Evolutionary conservation across 306 rosid genomes (phyloP).

Genomic region (Acacia confusa): DNA sequence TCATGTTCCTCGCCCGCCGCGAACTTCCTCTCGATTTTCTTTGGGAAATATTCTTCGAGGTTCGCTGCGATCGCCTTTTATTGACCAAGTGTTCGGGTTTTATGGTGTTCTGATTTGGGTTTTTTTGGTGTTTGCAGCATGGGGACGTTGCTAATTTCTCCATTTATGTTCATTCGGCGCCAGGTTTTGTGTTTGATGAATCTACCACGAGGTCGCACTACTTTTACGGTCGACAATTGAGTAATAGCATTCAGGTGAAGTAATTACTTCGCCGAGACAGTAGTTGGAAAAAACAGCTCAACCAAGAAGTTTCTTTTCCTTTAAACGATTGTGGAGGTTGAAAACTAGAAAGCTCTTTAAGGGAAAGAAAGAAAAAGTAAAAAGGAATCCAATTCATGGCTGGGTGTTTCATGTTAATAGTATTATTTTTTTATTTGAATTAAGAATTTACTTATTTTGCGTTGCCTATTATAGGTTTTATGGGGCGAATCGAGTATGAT

Average conservation of each 20-base stretch:
- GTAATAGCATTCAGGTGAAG: constrained; percentile 51
- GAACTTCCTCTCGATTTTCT: constrained; percentile 88
- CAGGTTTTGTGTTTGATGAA: constrained; percentile 52
- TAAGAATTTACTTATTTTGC: constrained; percentile 18
- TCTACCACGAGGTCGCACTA: constrained; percentile 46
- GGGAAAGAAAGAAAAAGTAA: not conserved
- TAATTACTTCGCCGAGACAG: constrained; percentile 10
- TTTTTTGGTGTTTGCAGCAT: constrained; percentile 36
- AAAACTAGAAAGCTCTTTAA: not conserved
- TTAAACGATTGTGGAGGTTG: not conserved
- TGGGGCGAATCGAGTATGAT: constrained; percentile 73
- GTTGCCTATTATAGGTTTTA: constrained; percentile 39
- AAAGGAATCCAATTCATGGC: not conserved
- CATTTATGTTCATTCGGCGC: constrained; percentile 57
- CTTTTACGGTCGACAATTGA: constrained; percentile 51
- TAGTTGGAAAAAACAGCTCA: not conserved
- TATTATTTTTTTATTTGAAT: not conserved
- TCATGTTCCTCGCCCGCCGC: constrained; percentile 79
- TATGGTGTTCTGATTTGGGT: not conserved
- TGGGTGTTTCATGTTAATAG: not conserved
- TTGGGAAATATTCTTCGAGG: constrained; percentile 90
- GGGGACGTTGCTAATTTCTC: constrained; percentile 57
- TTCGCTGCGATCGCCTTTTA: not conserved
- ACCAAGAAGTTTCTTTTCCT: not conserved
- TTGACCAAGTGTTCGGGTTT: constrained; percentile 15